Evolutionary conservation across 2,329 filamentous ascomycete genomes (phyloP).

Genomic region (Chaetomiaceae sp.): DNA sequence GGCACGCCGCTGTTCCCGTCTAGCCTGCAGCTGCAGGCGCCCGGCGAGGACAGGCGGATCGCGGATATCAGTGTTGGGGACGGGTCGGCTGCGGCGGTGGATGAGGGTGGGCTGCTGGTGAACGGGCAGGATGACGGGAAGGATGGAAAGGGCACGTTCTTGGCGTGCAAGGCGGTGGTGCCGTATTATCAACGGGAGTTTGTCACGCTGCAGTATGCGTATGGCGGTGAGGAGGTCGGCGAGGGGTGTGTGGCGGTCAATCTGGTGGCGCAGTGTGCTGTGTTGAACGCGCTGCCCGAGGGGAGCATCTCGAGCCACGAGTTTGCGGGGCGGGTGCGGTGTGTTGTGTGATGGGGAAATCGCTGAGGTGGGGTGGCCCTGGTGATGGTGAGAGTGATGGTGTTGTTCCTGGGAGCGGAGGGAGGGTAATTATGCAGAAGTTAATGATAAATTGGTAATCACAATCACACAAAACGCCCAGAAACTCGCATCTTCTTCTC

Average conservation of each 20-base stretch:
- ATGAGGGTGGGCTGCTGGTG: conserved; percentile 31
- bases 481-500: too few species aligned
- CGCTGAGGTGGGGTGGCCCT: background rate
- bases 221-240: conserved; percentile 26
- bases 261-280: conserved; percentile 41
- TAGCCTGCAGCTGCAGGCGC: conserved; percentile 32
- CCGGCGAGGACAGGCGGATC: conserved; percentile 22
- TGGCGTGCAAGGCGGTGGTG: conserved; percentile 40
- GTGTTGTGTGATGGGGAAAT: conserved; percentile 20
- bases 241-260: conserved; percentile 39
- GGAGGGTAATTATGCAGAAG: too few species aligned
- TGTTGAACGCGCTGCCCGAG: conserved; percentile 33
- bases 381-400: too few species aligned
- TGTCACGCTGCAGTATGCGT: conserved; percentile 37
- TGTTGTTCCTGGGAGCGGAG: too few species aligned
- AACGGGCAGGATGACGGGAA: conserved; percentile 16
- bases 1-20: conserved; percentile 37
- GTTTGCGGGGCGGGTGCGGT: conserved; percentile 35
- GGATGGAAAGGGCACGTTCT: conserved; percentile 31
- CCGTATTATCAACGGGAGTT: conserved; percentile 39
- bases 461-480: too few species aligned
- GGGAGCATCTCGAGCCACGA: conserved; percentile 37
- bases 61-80: conserved; percentile 34
- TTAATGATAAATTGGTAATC: too few species aligned
- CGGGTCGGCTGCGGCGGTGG: conserved; percentile 35